Conservation (phyloP, 2,329 filamentous ascomycete genomes). For the Nothophoma quercina region DNA sequence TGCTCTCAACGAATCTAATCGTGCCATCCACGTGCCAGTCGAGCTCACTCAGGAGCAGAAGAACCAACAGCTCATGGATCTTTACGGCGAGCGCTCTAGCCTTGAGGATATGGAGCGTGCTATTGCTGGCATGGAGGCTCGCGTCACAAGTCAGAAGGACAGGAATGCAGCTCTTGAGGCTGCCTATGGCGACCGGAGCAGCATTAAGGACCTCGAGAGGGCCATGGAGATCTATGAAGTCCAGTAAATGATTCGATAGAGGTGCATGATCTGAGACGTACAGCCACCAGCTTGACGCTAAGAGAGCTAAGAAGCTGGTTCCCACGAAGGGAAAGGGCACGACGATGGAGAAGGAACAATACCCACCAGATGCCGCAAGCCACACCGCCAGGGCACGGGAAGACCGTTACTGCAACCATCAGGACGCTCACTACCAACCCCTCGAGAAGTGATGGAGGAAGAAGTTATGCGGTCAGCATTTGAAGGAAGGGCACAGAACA, state of each 20-base stretch:
- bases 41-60: slow-evolving; percentile 41
- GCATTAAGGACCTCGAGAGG: slow-evolving; percentile 53
- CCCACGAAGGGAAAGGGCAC: background rate
- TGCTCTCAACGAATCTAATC: slow-evolving; percentile 43
- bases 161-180: slow-evolving; percentile 54
- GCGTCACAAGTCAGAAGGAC: slow-evolving; percentile 39
- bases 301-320: slow-evolving; percentile 4
- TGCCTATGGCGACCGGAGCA: slow-evolving; percentile 56
- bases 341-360: slow-evolving; percentile 6
- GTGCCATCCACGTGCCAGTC: slow-evolving; percentile 29
- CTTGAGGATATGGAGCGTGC: slow-evolving; percentile 46
- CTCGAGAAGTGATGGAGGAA: slow-evolving; percentile 20
- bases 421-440: slow-evolving; percentile 5
- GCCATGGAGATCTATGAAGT: slow-evolving; percentile 55
- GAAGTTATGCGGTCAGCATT: slow-evolving; percentile 8
- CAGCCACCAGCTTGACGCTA: slow-evolving; percentile 19
- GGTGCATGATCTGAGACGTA: background rate
- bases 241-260: slow-evolving; percentile 36
- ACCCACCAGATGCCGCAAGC: slow-evolving; percentile 21
- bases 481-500: background rate
- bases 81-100: slow-evolving; percentile 41
- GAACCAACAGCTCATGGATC: slow-evolving; percentile 41
- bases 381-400: slow-evolving; percentile 20
- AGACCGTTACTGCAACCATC: background rate
- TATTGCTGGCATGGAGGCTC: slow-evolving; percentile 39